Conservation (phyloP, 192 early-diverging fungal genomes). For the Neocallimastix lanati region DNA sequence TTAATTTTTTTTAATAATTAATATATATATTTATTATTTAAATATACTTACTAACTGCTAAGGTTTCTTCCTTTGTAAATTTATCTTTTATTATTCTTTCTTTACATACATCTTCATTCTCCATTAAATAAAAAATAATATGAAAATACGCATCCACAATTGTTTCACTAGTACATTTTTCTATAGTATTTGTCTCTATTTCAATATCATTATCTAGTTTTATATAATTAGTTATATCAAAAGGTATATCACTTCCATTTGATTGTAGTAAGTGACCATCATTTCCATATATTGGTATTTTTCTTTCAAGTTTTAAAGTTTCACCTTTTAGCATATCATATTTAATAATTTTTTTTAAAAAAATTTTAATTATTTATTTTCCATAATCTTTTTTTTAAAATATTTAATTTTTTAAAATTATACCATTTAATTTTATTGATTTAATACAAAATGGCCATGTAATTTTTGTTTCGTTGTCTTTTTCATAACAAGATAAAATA, state of each 20-base stretch:
- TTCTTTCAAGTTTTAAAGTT: neutral
- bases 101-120: neutral
- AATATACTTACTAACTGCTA: neutral
- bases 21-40: too few relatives aligned
- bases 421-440: neutral
- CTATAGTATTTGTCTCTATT: neutral
- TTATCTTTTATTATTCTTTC: neutral
- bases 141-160: neutral
- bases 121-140: neutral
- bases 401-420: too few relatives aligned
- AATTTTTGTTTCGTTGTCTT: neutral
- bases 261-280: neutral
- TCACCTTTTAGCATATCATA: neutral
- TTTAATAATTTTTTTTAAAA: neutral
- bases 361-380: too few relatives aligned
- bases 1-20: too few relatives aligned
- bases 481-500: neutral
- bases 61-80: neutral
- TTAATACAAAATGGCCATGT: neutral
- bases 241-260: neutral
- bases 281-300: neutral
- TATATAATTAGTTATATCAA: neutral
- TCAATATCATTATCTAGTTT: neutral
- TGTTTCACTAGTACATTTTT: neutral
- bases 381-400: too few relatives aligned